Evolutionary conservation across 257 asterid genomes (phyloP).

Genomic region (Asclepias syriaca): DNA sequence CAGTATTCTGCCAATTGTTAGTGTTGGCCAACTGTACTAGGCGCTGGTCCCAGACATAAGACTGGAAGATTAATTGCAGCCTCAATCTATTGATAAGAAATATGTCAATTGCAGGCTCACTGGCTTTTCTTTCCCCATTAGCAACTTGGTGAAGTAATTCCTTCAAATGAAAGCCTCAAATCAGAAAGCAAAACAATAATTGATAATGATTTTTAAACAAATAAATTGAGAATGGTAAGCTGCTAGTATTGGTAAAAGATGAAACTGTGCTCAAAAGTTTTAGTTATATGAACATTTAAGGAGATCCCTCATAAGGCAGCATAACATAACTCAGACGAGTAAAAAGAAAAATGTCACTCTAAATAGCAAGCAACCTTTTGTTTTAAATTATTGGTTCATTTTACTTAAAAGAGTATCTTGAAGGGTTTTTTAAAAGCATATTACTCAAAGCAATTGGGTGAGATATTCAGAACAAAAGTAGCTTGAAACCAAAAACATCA

Average conservation of each 20-base stretch:
- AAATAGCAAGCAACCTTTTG: background rate
- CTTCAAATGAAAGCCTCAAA: constrained; percentile 18
- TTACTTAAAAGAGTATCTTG: no score
- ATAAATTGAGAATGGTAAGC: background rate
- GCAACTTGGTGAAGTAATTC: constrained; percentile 23
- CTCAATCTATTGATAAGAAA: constrained; percentile 21
- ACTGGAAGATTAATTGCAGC: constrained; percentile 19
- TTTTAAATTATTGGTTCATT: no score
- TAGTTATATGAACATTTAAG: background rate
- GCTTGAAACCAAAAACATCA: no score
- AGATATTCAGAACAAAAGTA: no score
- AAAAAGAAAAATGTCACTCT: background rate
- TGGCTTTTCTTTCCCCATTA: constrained; percentile 16
- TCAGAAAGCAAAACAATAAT: constrained; percentile 7
- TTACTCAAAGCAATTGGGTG: no score
- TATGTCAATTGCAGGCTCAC: constrained; percentile 36
- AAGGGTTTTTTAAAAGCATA: no score
- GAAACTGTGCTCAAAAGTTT: background rate
- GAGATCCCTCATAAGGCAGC: background rate
- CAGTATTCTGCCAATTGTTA: constrained; percentile 11
- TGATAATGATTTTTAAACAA: background rate
- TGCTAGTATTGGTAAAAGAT: background rate
- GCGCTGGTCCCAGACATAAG: constrained; percentile 34
- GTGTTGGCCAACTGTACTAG: constrained; percentile 15
- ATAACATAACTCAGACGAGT: background rate